phyloP scores from a whole-genome alignment of 169 alveolate species.

The Condylostoma magnum region DNA sequence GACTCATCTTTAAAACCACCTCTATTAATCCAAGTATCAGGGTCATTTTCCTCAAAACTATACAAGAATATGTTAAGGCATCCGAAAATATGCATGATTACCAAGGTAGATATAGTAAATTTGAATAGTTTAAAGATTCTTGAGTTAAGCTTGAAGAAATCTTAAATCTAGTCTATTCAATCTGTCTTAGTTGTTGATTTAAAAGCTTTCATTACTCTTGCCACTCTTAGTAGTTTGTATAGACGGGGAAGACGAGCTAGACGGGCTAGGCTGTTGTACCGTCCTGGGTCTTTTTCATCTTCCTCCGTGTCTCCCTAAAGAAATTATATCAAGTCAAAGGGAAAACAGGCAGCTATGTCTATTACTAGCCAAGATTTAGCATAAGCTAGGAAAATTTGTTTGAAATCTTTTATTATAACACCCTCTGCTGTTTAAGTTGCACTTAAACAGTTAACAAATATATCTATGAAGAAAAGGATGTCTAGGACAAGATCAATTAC shows the following conservation, averaged over 20 bases:
- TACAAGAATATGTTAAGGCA: not conserved
- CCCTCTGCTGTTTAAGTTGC: not conserved
- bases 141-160: constrained; percentile 19
- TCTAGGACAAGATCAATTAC: constrained; percentile 30
- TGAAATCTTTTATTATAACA: not conserved
- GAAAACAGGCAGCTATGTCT: constrained; percentile 52
- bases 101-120: not conserved
- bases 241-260: constrained; percentile 31
- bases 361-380: constrained; percentile 59
- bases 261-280: not conserved
- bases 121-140: not conserved
- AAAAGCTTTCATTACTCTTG: constrained; percentile 33
- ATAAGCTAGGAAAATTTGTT: constrained; percentile 39
- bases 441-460: constrained; percentile 23
- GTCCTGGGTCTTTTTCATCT: not conserved
- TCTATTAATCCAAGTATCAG: constrained; percentile 2
- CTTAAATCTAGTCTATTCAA: constrained; percentile 22
- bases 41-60: not conserved
- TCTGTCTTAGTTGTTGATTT: not conserved
- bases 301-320: too few relatives aligned
- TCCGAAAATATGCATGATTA: not conserved
- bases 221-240: constrained; percentile 40
- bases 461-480: constrained; percentile 31
- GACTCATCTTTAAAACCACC: not conserved
- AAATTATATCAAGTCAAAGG: constrained; percentile 30